These are phyloP conservation scores for Grosmannia penicillata DNA, from an alignment of 2,329 filamentous ascomycete genomes.

Conservation along the genomic window DNA sequence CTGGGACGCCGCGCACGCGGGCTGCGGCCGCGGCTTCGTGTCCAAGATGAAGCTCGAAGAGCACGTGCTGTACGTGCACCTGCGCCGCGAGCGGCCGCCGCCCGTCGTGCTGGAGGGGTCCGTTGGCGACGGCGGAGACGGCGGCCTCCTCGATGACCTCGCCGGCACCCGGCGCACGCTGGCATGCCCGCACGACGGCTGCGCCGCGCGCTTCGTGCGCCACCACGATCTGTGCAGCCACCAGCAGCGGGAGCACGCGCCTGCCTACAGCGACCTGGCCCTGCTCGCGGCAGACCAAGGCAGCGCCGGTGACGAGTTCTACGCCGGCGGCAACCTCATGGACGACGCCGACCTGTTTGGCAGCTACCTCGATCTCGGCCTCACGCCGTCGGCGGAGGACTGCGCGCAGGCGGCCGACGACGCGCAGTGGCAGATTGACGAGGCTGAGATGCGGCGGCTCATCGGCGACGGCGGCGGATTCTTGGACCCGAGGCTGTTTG, in stretches of 20 bases:
- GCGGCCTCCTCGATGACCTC: slow-evolving; percentile 15
- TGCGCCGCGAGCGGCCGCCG: slow-evolving; percentile 38
- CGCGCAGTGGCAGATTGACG: slow-evolving; percentile 12
- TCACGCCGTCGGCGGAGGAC: background rate
- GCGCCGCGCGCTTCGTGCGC: slow-evolving; percentile 30
- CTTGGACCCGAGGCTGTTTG: slow-evolving; percentile 9
- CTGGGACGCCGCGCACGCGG: slow-evolving; percentile 45
- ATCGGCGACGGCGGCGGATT: slow-evolving; percentile 9
- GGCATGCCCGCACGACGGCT: slow-evolving; percentile 26
- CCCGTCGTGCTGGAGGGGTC: slow-evolving; percentile 12
- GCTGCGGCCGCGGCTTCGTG: slow-evolving; percentile 61
- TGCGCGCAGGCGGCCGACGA: background rate
- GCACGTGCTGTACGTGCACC: slow-evolving; percentile 70
- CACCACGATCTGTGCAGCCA: slow-evolving; percentile 35
- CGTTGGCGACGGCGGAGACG: slow-evolving; percentile 13
- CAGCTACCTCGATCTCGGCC: slow-evolving; percentile 1
- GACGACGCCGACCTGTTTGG: slow-evolving; percentile 4
- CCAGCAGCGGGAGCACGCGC: slow-evolving; percentile 18
- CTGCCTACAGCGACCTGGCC: slow-evolving; percentile 6
- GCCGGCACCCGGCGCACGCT: slow-evolving; percentile 25
- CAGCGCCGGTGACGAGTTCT: background rate
- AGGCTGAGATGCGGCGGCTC: slow-evolving; percentile 14
- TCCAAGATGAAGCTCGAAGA: slow-evolving; percentile 70
- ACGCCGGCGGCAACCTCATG: background rate
- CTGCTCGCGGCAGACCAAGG: background rate